These are phyloP conservation scores for Solanum etuberosum DNA, from an alignment of 257 asterid species.

Conservation along the genomic window DNA sequence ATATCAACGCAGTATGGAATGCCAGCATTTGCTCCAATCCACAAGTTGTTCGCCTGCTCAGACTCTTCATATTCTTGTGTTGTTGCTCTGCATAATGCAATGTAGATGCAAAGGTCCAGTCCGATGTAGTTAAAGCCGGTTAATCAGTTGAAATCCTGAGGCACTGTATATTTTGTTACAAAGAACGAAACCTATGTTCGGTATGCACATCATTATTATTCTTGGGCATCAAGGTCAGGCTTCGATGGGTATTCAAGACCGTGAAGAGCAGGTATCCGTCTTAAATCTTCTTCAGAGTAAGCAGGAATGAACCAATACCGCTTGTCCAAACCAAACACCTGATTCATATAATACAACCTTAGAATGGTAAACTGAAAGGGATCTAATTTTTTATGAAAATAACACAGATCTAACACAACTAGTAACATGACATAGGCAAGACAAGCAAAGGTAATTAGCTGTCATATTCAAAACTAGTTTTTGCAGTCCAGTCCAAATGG, in stretches of 20 bases:
- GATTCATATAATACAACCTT: neutral
- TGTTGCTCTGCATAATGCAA: conserved; percentile 2
- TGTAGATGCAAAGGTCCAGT: neutral
- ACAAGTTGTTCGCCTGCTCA: neutral
- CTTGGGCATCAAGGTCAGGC: conserved; percentile 41
- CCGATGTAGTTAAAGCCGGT: neutral
- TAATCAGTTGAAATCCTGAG: neutral
- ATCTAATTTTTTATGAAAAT: neutral
- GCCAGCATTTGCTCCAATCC: neutral
- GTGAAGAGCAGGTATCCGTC: conserved; percentile 56
- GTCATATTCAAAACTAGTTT: neutral
- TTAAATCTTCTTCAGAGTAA: conserved; percentile 52
- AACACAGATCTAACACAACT: neutral
- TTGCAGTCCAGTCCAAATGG: neutral
- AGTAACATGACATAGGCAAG: neutral
- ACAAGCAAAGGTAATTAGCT: neutral
- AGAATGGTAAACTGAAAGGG: neutral
- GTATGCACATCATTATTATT: conserved; percentile 14
- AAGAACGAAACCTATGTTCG: neutral
- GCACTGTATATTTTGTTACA: neutral
- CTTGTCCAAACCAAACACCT: conserved; percentile 60
- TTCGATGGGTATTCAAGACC: conserved; percentile 61
- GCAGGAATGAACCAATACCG: conserved; percentile 49
- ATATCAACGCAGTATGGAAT: neutral
- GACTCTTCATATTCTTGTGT: neutral